phyloP scores from a whole-genome alignment of 306 rosid genomes.

The Corylus avellana region DNA sequence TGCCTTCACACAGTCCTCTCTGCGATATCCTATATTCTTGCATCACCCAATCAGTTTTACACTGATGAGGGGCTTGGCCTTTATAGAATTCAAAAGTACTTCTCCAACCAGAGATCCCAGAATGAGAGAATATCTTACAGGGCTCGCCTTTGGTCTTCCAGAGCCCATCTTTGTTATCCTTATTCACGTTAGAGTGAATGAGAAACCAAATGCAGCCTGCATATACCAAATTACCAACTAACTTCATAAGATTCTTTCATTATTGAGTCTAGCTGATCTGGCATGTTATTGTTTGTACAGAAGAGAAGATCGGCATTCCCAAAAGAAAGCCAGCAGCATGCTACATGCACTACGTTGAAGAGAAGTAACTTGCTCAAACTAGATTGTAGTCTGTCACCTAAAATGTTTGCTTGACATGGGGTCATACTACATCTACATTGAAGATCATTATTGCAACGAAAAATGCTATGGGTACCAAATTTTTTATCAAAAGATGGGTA shows the following conservation, averaged over 20 bases:
- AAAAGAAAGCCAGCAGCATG: constrained; percentile 1
- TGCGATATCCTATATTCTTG: constrained; percentile 29
- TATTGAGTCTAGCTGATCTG: background rate
- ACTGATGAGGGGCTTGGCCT: constrained; percentile 25
- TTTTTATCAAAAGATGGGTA: too few relatives aligned
- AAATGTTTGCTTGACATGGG: background rate
- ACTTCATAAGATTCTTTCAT: background rate
- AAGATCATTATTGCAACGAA: background rate
- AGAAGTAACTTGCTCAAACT: background rate
- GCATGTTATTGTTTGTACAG: background rate
- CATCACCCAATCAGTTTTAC: constrained; percentile 35
- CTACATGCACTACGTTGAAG: background rate
- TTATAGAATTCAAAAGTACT: constrained; percentile 32
- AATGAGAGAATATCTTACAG: constrained; percentile 21
- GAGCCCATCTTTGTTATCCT: constrained; percentile 21
- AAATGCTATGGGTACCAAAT: too few relatives aligned
- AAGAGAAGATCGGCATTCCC: background rate
- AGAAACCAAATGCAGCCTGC: constrained; percentile 36
- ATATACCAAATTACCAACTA: constrained; percentile 1
- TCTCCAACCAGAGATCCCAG: constrained; percentile 25
- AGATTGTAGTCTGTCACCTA: background rate
- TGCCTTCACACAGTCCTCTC: background rate
- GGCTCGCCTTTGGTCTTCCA: constrained; percentile 38
- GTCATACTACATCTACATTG: background rate
- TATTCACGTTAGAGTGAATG: constrained; percentile 4